Evolutionary conservation across 2,329 filamentous ascomycete genomes (phyloP).

Genomic region (Rachicladosporium sp.): DNA sequence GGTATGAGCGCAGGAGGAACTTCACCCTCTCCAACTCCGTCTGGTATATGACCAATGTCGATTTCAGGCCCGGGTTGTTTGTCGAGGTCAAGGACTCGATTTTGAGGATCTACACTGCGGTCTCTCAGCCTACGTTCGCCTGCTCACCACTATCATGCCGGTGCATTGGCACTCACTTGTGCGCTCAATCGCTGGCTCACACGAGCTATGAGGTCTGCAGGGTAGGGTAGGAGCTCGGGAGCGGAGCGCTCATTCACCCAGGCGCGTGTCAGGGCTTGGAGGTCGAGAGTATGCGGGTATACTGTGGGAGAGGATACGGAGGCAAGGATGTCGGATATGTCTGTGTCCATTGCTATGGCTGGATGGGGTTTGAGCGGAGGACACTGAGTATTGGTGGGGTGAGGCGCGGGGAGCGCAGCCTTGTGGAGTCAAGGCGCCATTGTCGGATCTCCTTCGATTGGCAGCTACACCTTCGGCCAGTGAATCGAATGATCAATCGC

Average conservation of each 20-base stretch:
- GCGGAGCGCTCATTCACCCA: conserved; percentile 89
- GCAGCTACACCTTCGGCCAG: too few relatives aligned
- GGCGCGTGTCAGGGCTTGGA: conserved; percentile 78
- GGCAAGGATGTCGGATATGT: conserved; percentile 42
- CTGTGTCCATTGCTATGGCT: conserved; percentile 10
- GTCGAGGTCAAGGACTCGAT: conserved; percentile 57
- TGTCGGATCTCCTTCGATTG: too few relatives aligned
- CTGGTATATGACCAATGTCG: conserved; percentile 86
- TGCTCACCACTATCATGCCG: too few relatives aligned
- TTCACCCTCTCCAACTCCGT: conserved; percentile 93
- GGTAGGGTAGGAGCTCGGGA: conserved; percentile 75
- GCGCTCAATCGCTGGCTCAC: too few relatives aligned
- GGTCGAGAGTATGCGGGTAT: conserved; percentile 48
- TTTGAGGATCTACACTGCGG: too few relatives aligned
- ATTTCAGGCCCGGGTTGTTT: conserved; percentile 84
- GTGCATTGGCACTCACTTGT: too few relatives aligned
- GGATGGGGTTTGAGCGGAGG: too few relatives aligned
- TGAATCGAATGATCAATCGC: too few relatives aligned
- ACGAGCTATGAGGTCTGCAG: conserved; percentile 59
- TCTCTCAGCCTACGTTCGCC: too few relatives aligned
- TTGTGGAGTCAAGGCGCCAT: too few relatives aligned
- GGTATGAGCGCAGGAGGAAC: conserved; percentile 71
- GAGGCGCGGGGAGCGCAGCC: too few relatives aligned
- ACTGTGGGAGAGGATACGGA: conserved; percentile 30
- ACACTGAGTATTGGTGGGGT: too few relatives aligned